Evolutionary conservation across 495 filamentous ascomycete species (phyloP), one percentile per base, ranked within the genome.

Genomic region (Aspergillus leporis): DNA sequence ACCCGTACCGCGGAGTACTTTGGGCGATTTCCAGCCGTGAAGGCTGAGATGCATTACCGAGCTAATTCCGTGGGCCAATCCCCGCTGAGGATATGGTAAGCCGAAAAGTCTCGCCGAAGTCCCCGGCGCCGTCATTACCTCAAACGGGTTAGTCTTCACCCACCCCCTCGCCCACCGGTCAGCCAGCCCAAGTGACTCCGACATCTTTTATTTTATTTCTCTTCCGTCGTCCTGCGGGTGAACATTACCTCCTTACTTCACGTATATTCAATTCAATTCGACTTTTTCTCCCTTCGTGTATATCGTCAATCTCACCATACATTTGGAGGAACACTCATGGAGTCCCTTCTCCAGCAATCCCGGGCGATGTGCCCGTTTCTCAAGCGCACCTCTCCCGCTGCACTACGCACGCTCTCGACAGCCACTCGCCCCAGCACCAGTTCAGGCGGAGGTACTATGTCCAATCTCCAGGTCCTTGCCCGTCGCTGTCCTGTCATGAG

Each of bases 401-500:
- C 91, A 31, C 85, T 98, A 56, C 92, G 94, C 58, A 88, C 92
- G 56, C 83, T 98, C 59, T 91, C 93, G 16, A 96, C 92, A 53
- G 85, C 91, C 22, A 83, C 89, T 66, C 83, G 87, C 65, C 77
- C 78, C 71, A 74, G 83, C 70, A 77, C 81, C 51, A 91, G 87
- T 48, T 87, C 86, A 28, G 89, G 91, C 61, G 93, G 92, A 51
- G 91, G 93, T 61, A 90, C 88, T 72, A 97, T 98, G 86, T 96
- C 92, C 65, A 98, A 97, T 77, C 84, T 98, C 62, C 95, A 97
- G 81, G 85, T 94, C 53, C 83, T 96, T 61, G 94, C 92, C 63
- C 89, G 91, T 67, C 91, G 94, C 66, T 98, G 94, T 85, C 94
- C 94, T 57, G 86, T 98, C 71, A 98, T 98, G 94, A 93, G 92